Conservation (phyloP, 2,329 filamentous ascomycete species). For the Xylaria sp. region DNA sequence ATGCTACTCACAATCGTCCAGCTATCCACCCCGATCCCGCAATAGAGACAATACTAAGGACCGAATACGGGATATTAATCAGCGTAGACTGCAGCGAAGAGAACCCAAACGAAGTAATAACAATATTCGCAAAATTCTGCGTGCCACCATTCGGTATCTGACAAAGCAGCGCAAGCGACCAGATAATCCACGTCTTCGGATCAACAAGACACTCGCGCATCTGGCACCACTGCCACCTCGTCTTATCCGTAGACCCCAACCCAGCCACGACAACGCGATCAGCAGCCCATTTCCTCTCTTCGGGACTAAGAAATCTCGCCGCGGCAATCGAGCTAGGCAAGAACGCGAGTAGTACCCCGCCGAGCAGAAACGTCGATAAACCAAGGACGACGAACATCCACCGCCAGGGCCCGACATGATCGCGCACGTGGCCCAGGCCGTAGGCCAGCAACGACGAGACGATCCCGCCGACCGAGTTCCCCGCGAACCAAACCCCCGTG, state of each 20-base stretch:
- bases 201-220: constrained; percentile 64
- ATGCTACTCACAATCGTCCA: constrained; percentile 54
- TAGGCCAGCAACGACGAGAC: constrained; percentile 64
- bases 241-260: constrained; percentile 62
- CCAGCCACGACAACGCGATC: constrained; percentile 62
- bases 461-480: constrained; percentile 61
- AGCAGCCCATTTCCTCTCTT: constrained; percentile 61
- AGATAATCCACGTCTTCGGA: constrained; percentile 70
- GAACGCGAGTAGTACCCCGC: constrained; percentile 58
- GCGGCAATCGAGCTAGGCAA: constrained; percentile 65
- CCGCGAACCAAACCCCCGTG: constrained; percentile 67
- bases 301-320: constrained; percentile 66
- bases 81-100: constrained; percentile 64
- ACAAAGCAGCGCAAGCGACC: constrained; percentile 62
- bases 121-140: constrained; percentile 68
- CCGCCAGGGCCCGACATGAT: constrained; percentile 61
- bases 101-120: constrained; percentile 67
- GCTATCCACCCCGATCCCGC: constrained; percentile 62
- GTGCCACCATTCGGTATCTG: constrained; percentile 73
- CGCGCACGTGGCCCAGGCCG: constrained; percentile 64
- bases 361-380: constrained; percentile 62
- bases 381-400: constrained; percentile 70
- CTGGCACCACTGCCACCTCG: constrained; percentile 63
- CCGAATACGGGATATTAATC: constrained; percentile 68
- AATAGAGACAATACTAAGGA: constrained; percentile 62